phyloP scores from a whole-genome alignment of 768 basidiomycete species.

The Tricholoma hemisulphureum region DNA sequence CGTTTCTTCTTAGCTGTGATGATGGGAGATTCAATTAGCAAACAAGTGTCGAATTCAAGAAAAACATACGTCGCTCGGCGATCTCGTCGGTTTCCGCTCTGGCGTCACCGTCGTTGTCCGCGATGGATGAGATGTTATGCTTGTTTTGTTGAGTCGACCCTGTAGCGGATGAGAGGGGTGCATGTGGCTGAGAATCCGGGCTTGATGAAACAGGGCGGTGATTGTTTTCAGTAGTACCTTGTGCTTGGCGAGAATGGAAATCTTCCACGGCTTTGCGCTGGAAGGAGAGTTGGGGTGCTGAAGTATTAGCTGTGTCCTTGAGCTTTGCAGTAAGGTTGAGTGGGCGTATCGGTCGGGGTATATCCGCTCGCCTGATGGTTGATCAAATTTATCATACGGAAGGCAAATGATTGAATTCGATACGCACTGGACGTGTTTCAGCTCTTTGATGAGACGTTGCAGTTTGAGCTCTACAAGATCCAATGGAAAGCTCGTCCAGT shows the following conservation, averaged over 20 bases:
- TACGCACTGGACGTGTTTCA: slow-evolving; percentile 1
- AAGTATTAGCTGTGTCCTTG: background rate
- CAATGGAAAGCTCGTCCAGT: slow-evolving; percentile 4
- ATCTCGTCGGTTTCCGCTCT: too few species aligned
- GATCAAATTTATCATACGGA: background rate
- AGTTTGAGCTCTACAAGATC: slow-evolving; percentile 6
- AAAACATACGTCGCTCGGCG: background rate
- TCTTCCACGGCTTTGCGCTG: background rate
- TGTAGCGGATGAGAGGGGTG: background rate
- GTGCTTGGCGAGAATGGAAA: background rate
- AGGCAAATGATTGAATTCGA: background rate
- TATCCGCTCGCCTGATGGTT: background rate
- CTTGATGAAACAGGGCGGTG: background rate
- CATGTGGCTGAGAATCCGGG: background rate
- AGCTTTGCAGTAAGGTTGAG: background rate
- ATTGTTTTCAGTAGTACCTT: background rate
- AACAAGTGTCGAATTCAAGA: background rate
- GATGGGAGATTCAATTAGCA: background rate
- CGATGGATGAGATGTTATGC: background rate
- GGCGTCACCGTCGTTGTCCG: background rate
- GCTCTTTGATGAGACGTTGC: slow-evolving; percentile 1
- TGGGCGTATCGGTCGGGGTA: background rate
- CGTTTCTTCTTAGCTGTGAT: background rate
- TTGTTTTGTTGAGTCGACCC: background rate
- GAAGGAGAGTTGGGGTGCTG: background rate